Evolutionary conservation across 169 alveolate genomes (phyloP).

Genomic region (Babesia divergens): DNA sequence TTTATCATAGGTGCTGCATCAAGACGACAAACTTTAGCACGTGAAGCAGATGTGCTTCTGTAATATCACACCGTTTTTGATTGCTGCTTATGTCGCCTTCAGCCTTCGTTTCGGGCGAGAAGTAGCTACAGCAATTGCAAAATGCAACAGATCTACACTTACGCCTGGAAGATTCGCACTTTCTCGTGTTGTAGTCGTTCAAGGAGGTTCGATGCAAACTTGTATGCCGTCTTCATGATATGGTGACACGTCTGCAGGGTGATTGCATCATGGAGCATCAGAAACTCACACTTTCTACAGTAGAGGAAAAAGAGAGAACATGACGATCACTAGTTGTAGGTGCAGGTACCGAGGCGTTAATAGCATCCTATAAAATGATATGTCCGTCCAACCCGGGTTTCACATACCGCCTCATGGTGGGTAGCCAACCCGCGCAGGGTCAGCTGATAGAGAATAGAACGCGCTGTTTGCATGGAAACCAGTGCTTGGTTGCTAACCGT

Average conservation of each 20-base stretch:
- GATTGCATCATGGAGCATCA: background rate
- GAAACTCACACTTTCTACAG: conserved; percentile 26
- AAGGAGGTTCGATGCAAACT: conserved; percentile 50
- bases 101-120: background rate
- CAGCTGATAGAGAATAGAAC: conserved; percentile 47
- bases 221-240: conserved; percentile 37
- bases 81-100: background rate
- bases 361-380: conserved; percentile 7
- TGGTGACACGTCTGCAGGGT: conserved; percentile 33
- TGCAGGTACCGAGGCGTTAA: background rate
- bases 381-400: background rate
- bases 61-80: conserved; percentile 2
- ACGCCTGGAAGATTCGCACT: conserved; percentile 37
- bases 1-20: conserved; percentile 41
- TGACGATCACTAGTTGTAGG: conserved; percentile 28
- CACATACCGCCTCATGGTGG: conserved; percentile 36
- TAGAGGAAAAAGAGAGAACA: conserved; percentile 41
- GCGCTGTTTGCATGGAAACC: conserved; percentile 64
- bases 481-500: conserved; percentile 52
- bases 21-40: conserved; percentile 49
- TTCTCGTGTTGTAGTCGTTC: conserved; percentile 57
- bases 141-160: background rate
- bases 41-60: conserved; percentile 47
- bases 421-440: conserved; percentile 56
- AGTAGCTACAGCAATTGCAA: conserved; percentile 1